Evolutionary conservation across 192 early-diverging fungal genomes (phyloP), one percentile per base, ranked within the genome.

Genomic region (Gryganskiella cystojenkinii): DNA sequence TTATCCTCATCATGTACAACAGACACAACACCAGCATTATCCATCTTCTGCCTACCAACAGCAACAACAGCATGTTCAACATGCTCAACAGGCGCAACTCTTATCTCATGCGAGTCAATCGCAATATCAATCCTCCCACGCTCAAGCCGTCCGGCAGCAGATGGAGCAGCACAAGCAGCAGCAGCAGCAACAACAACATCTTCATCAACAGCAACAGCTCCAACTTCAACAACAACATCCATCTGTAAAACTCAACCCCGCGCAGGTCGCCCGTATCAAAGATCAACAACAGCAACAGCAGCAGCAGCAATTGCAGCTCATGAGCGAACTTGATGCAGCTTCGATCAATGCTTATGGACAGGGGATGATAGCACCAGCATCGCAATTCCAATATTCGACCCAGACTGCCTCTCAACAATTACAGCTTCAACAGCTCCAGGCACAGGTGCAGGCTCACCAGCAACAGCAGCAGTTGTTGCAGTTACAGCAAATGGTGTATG

Each of bases 381-480:
- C 71, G 10, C 71, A 65, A 25, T 45, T 72, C 22, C 71, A 65
- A 49, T 73, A 53, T 34, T 43, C 71, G 11, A 37, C 61, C 8
- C 74, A 78, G 50, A 59, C 34, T 31, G 30, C 66, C 14, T 56
- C 40, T 33, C 74, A 71, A 19, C 69, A 69, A 27, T 31, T 70
- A 20, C 72, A 74, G 33, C 43, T 63, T 22, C 74, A 69, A 19
- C 74, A 69, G 33, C 65, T 45, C 7, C 74, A 73, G 42, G 66
- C 63, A 7, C 68, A 72, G 47, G 63, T 51, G 0, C 69, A 67
- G 33, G 80, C 71, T 28, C 66, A 67, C 10, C 47, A 73, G 50
- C 80, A 88, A 61, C 80, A 81, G n/a, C 87, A 87, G 51, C 87
- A 87, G 24, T 68, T 81, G 22, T 67, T 72, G 34, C 84, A 86